phyloP scores from a whole-genome alignment of 768 basidiomycete genomes.

The Pisolithus albus region DNA sequence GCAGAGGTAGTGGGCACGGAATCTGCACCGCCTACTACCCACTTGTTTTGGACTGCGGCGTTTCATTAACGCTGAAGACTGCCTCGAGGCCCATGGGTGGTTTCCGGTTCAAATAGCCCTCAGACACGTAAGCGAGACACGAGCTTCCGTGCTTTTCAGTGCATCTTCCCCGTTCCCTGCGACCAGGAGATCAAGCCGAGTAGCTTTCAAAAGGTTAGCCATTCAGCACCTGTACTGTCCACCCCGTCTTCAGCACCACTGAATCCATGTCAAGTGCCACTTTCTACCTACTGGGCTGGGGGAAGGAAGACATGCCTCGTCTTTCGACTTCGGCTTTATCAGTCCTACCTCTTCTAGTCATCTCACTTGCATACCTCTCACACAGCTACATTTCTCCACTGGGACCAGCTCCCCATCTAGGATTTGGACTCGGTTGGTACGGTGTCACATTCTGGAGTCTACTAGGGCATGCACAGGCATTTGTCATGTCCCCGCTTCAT shows the following conservation, averaged over 20 bases:
- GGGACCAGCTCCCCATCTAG: conserved; percentile 27
- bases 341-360: conserved; percentile 18
- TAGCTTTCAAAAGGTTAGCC: too few relatives aligned
- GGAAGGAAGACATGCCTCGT: conserved; percentile 19
- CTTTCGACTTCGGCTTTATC: conserved; percentile 13
- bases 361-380: conserved; percentile 25
- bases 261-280: neutral
- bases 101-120: neutral
- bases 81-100: neutral
- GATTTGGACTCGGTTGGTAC: conserved; percentile 17
- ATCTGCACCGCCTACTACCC: neutral
- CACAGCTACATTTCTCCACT: conserved; percentile 27
- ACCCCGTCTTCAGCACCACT: neutral
- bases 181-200: too few relatives aligned
- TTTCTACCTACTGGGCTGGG: too few relatives aligned
- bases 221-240: too few relatives aligned
- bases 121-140: neutral
- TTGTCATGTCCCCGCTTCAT: conserved; percentile 16
- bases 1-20: neutral
- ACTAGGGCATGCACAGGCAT: conserved; percentile 19
- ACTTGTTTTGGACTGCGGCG: neutral
- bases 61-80: neutral
- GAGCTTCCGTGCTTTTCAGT: neutral
- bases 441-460: conserved; percentile 18
- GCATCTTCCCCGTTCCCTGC: too few relatives aligned